These are phyloP conservation scores for Coniosporium tulheliwenetii DNA, from an alignment of 2,329 filamentous ascomycete species.

Conservation along the genomic window DNA sequence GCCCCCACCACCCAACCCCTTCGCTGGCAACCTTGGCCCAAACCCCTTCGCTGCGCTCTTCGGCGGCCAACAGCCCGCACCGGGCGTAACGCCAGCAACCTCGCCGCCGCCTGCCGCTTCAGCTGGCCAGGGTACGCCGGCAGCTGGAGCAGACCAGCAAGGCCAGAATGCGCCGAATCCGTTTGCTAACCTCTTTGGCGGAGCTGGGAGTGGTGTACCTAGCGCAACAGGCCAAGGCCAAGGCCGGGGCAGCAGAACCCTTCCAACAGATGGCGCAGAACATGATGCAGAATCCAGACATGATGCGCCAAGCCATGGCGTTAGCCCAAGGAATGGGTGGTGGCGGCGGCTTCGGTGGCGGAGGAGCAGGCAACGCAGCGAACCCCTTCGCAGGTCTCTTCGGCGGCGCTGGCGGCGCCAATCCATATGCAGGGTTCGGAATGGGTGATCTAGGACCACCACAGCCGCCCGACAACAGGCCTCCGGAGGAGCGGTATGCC, in stretches of 20 bases:
- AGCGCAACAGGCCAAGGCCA: neutral
- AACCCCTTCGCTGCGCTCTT: conserved; percentile 51
- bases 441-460: conserved; percentile 18
- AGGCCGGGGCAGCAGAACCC: conserved; percentile 20
- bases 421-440: neutral
- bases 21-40: conserved; percentile 19
- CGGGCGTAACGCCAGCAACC: conserved; percentile 18
- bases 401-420: too few relatives aligned
- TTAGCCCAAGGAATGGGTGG: conserved; percentile 31
- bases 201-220: conserved; percentile 7
- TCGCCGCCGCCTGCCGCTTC: conserved; percentile 11
- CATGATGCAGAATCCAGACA: conserved; percentile 41
- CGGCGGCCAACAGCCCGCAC: conserved; percentile 5
- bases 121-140: conserved; percentile 16
- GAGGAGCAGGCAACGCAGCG: neutral
- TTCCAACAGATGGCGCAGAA: conserved; percentile 28
- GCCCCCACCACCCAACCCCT: conserved; percentile 25
- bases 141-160: conserved; percentile 8
- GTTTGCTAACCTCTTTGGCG: conserved; percentile 49
- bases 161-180: conserved; percentile 38
- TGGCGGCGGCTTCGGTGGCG: conserved; percentile 13
- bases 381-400: conserved; percentile 2
- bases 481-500: conserved; percentile 86
- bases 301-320: conserved; percentile 36
- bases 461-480: conserved; percentile 61